Evolutionary conservation across 2,329 filamentous ascomycete species (phyloP), one percentile per base, ranked within the genome.

Genomic region (Fusarium drepaniforme): DNA sequence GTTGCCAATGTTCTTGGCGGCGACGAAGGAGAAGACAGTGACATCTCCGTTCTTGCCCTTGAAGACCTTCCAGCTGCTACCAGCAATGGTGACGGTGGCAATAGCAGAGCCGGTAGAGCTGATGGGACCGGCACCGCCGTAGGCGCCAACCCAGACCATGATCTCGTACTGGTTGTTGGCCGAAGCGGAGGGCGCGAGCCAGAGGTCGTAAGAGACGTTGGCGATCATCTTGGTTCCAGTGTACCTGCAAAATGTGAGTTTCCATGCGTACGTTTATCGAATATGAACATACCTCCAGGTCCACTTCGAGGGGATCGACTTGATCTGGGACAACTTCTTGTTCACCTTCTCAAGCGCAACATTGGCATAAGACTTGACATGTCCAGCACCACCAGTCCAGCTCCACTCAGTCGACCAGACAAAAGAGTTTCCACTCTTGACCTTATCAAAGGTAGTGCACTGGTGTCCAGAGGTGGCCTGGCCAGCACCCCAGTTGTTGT

Each of bases 61-160:
- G 82, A 87, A 92, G 63, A 93, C 82, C 64, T 89, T 86, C 86
- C 88, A 93, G 23, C 77, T 81, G 38, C 83, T 80, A 46, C 88
- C 90, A 40, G 81, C 88, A 64, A 93, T 84, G 12, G 83, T 88
- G 8, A 86, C 83, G 1, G 87, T 90, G 4, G 57, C 67, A 21
- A 75, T 44, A 12, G 72, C 51, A 12, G 49, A 62, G n/a, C 65
- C 65, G 12, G 70, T 67, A 8, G 58, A 42, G n/a, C 64, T 70
- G 28, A 91, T 91, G 42, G 90, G 89, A 3, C 88, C 88, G 1
- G 89, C 89, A 63, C 88, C 89, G 42, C 90, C 90, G 58, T 89
- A 83, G 4, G 88, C 86, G 2, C 84, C 87, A 58, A 91, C 84
- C 90, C 90, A 92, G 75, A 92, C 84, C 90, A 92, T 92, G 80